phyloP scores from a whole-genome alignment of 768 basidiomycete genomes.

The Amanita pseudoporphyria region DNA sequence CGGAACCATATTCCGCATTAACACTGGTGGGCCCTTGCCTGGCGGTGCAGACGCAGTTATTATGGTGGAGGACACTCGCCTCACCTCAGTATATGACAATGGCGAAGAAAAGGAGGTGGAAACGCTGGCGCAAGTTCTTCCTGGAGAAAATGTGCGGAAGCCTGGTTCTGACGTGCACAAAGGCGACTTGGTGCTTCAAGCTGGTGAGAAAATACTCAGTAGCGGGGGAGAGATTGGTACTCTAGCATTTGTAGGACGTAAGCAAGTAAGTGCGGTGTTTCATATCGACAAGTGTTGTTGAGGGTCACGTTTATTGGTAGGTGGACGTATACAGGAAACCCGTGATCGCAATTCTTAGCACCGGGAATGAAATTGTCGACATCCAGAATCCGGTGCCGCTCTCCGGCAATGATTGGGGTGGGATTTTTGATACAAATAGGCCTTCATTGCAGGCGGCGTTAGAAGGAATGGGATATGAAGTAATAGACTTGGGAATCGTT shows the following conservation, averaged over 20 bases:
- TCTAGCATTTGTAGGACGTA: conserved; percentile 67
- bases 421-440: conserved; percentile 81
- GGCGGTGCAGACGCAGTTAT: conserved; percentile 68
- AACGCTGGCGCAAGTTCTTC: conserved; percentile 49
- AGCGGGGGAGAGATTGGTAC: conserved; percentile 81
- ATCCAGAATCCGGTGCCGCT: conserved; percentile 33
- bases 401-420: conserved; percentile 43
- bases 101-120: conserved; percentile 54
- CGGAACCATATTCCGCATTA: conserved; percentile 62
- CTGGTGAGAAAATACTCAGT: conserved; percentile 49
- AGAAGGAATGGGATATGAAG: conserved; percentile 64
- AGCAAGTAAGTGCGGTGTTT: conserved; percentile 36
- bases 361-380: conserved; percentile 75
- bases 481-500: conserved; percentile 75
- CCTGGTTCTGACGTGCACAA: conserved; percentile 65
- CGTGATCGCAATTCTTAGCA: conserved; percentile 71
- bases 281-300: not conserved
- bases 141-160: conserved; percentile 62
- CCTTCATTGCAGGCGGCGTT: conserved; percentile 67
- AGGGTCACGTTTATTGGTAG: conserved; percentile 24
- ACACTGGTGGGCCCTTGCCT: conserved; percentile 80
- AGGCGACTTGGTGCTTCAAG: conserved; percentile 58
- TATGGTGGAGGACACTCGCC: conserved; percentile 88
- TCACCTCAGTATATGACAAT: conserved; percentile 43
- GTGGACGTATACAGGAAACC: conserved; percentile 66